These are phyloP conservation scores for Teratosphaeria gauchensis DNA, from an alignment of 2,329 filamentous ascomycete species.

Conservation along the genomic window DNA sequence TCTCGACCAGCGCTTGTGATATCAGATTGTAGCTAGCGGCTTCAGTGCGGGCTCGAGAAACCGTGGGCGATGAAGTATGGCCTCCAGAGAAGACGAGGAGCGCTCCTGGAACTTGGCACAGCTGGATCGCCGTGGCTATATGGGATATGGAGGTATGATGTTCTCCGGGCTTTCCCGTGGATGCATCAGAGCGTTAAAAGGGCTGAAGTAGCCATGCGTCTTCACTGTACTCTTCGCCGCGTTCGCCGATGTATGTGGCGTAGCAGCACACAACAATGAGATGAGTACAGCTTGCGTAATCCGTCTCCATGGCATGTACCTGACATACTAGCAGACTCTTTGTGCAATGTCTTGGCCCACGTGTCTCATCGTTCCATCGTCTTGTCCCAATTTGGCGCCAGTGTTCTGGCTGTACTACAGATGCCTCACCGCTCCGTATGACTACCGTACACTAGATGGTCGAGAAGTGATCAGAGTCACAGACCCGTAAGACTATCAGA, in stretches of 20 bases:
- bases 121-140: slow-evolving; percentile 53
- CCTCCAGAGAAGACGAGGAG: slow-evolving; percentile 67
- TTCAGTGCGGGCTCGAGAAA: slow-evolving; percentile 14
- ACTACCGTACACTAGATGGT: too few species aligned
- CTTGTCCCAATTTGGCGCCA: background rate
- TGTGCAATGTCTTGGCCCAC: background rate
- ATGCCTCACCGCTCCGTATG: too few species aligned
- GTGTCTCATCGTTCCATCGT: background rate
- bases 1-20: slow-evolving; percentile 5
- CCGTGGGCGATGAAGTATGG: slow-evolving; percentile 20
- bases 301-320: background rate
- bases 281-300: slow-evolving; percentile 26
- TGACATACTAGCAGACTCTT: background rate
- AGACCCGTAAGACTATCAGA: background rate
- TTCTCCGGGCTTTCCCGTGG: slow-evolving; percentile 48
- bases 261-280: slow-evolving; percentile 79
- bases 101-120: slow-evolving; percentile 37
- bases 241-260: slow-evolving; percentile 57
- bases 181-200: slow-evolving; percentile 50
- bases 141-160: slow-evolving; percentile 72
- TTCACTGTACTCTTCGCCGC: slow-evolving; percentile 17
- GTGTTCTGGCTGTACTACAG: background rate
- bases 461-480: background rate
- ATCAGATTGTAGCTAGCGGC: slow-evolving; percentile 18
- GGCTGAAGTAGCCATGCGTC: slow-evolving; percentile 56